Base-by-base conservation (phyloP, 805 yeast genomes). In the Ogataea dorogensis region DNA sequence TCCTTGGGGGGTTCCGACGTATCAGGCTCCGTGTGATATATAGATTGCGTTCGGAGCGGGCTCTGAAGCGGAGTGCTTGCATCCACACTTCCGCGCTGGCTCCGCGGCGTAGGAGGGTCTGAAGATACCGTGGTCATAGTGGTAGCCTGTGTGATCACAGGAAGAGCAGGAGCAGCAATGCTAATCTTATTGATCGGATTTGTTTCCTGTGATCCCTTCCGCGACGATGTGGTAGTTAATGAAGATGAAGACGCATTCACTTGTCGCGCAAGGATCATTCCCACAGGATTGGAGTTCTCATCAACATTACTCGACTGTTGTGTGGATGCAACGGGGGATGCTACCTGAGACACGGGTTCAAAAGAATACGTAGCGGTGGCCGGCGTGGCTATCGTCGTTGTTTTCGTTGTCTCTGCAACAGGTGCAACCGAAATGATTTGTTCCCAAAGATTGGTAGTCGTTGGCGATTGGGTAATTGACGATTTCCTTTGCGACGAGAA, bases 81-180 rank as follows among this genome's bases (percentile, higher is more conserved):
- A 24, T 46, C 52, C 6, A 37, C 29, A 25, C 46, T 42, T 22
- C 27, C 32, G 13, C 41, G 40, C 12, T 42, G 34, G 5, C 48
- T 31, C 7, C 32, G 24, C 1, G 56, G 51, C 3, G 52, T 47
- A 0, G 49, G 31, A 8, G 53, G 50, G 15, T 38, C 53, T 2
- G 56, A 46, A 7, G 61, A 44, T 12, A 51, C 47, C 0, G 63
- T 59, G 2, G 53, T 56, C 28, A 54, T 47, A 2, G 65, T 61
- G 1, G 65, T 61, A 11, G 65, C 61, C 26, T 57, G 62, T 2
- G 65, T 60, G 2, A 61, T 59, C 5, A 60, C 59, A 10, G 65
- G 65, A 19, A 61, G 38, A 1, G 65, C 65, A 10, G 64, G 63
- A 1, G 61, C 47, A 1, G 63, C 62, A 7, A 58, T 34, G 18